Evolutionary conservation across 2,329 filamentous ascomycete genomes (phyloP).

Genomic region (Sclerotinia borealis): DNA sequence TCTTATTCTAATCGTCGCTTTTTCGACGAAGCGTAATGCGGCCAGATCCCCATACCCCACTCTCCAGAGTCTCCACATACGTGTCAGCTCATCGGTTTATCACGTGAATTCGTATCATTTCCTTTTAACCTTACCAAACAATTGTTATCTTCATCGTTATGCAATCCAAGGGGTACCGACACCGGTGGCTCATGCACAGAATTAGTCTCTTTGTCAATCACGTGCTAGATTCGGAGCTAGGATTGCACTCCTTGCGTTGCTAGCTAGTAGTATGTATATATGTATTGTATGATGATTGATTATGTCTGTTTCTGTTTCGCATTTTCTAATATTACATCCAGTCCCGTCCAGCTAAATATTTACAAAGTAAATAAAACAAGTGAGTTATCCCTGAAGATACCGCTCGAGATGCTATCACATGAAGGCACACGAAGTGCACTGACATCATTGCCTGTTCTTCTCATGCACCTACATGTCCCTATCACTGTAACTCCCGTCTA

Average conservation of each 20-base stretch:
- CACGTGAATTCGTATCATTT: background rate
- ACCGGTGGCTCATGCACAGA: no score
- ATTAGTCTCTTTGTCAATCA: background rate
- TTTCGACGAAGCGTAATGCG: no score
- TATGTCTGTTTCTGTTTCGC: background rate
- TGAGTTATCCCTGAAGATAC: background rate
- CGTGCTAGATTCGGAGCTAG: background rate
- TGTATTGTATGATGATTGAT: background rate
- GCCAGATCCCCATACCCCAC: background rate
- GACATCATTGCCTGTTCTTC: background rate
- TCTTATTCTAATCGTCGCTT: no score
- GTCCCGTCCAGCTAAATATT: background rate
- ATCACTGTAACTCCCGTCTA: background rate
- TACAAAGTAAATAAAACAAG: background rate
- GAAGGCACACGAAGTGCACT: background rate
- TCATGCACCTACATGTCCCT: background rate
- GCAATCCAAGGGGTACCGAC: no score
- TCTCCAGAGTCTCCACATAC: background rate
- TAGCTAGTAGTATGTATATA: background rate
- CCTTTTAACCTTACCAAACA: no score
- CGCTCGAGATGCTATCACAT: background rate
- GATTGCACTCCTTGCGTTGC: background rate
- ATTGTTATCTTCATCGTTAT: no score
- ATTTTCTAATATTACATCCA: background rate
- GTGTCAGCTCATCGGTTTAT: background rate